These are phyloP conservation scores for Cladosporium sp. DNA, from an alignment of 2,329 filamentous ascomycete genomes.

Conservation along the genomic window DNA sequence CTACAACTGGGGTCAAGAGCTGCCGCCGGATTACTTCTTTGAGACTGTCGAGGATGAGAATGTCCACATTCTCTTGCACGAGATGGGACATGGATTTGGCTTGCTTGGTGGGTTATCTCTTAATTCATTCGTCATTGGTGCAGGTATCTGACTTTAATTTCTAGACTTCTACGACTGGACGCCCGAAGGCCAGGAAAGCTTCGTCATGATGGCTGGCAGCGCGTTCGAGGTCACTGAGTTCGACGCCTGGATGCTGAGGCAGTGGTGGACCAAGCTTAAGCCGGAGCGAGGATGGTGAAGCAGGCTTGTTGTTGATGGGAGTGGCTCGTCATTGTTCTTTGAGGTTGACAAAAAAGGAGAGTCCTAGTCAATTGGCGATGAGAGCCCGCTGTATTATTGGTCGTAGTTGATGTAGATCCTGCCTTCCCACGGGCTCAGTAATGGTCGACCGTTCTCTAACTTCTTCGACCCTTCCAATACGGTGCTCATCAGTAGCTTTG, in stretches of 20 bases:
- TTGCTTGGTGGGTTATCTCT: neutral
- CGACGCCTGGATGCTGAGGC: conserved; percentile 47
- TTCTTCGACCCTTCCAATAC: conserved; percentile 20
- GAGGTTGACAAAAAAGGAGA: too few relatives aligned
- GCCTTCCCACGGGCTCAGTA: conserved; percentile 34
- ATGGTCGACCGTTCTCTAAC: neutral
- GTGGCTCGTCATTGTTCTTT: too few relatives aligned
- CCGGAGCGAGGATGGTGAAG: conserved; percentile 9
- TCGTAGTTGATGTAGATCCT: conserved; percentile 32
- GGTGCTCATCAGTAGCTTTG: conserved; percentile 45
- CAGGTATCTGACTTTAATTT: conserved; percentile 19
- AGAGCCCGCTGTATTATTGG: too few relatives aligned
- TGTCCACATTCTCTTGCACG: conserved; percentile 46
- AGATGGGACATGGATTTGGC: conserved; percentile 43
- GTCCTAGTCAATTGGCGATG: too few relatives aligned
- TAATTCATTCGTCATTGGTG: too few relatives aligned
- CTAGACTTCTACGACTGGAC: conserved; percentile 44
- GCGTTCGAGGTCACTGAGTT: conserved; percentile 44
- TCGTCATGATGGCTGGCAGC: conserved; percentile 46
- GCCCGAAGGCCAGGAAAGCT: conserved; percentile 39
- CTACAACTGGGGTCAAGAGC: conserved; percentile 19
- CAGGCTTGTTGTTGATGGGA: too few relatives aligned
- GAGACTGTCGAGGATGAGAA: conserved; percentile 31
- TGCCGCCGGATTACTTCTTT: conserved; percentile 46
- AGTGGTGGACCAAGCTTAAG: conserved; percentile 41